phyloP scores from a whole-genome alignment of 352 stramenopile species.

The Pythium folliculosum region DNA sequence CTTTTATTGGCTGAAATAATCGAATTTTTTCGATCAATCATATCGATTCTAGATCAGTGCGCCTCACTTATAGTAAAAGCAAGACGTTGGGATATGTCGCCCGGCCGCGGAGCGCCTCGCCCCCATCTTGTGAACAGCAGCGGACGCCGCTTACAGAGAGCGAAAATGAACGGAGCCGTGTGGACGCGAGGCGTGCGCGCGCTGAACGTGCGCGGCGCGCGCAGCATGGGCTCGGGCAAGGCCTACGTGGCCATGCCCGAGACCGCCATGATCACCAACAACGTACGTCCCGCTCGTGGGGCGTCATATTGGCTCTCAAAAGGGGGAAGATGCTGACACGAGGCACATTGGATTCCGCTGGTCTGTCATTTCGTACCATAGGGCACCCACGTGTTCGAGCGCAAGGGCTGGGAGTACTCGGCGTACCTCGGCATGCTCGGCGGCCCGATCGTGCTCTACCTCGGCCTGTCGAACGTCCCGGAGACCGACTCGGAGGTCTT shows the following conservation, averaged over 20 bases:
- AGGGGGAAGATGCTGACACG: not conserved
- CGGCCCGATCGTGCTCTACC: constrained; percentile 67
- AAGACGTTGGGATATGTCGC: constrained; percentile 15
- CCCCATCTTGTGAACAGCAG: constrained; percentile 31
- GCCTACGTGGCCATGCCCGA: constrained; percentile 78
- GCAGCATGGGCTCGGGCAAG: constrained; percentile 58
- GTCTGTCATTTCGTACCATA: constrained; percentile 20
- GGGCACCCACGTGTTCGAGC: constrained; percentile 77
- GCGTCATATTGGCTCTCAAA: not conserved
- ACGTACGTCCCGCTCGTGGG: constrained; percentile 44
- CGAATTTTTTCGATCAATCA: constrained; percentile 23
- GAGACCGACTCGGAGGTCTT: constrained; percentile 86
- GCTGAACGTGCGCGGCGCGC: constrained; percentile 41
- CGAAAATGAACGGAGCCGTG: constrained; percentile 41
- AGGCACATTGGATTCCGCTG: constrained; percentile 2
- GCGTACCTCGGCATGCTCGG: constrained; percentile 76
- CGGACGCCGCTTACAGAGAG: constrained; percentile 10
- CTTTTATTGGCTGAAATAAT: constrained; percentile 23
- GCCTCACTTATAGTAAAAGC: constrained; percentile 1
- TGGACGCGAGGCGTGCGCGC: constrained; percentile 35
- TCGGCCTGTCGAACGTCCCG: constrained; percentile 77
- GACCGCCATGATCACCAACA: constrained; percentile 87
- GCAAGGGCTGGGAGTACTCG: constrained; percentile 86
- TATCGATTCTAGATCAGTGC: constrained; percentile 6
- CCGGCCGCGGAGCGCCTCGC: constrained; percentile 9